phyloP scores from a whole-genome alignment of 768 basidiomycete genomes.

The Epithele typhae region DNA sequence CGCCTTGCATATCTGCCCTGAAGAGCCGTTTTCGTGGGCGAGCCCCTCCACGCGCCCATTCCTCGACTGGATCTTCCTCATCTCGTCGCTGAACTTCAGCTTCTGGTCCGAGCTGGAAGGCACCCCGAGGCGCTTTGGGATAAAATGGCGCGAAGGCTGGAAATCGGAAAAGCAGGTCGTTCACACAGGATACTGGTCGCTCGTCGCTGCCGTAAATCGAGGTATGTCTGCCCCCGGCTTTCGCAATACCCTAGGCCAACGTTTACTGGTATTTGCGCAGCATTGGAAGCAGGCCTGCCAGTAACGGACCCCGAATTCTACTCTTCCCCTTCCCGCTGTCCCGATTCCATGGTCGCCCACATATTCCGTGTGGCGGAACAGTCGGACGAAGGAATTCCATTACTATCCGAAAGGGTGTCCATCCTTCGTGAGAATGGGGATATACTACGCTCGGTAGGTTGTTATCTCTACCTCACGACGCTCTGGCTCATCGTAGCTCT shows the following conservation, averaged over 20 bases:
- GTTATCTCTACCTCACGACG: not conserved
- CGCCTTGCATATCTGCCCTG: conserved; percentile 68
- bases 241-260: not conserved
- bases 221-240: conserved; percentile 38
- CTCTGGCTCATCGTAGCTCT: not conserved
- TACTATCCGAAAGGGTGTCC: conserved; percentile 64
- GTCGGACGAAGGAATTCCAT: conserved; percentile 61
- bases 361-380: conserved; percentile 61
- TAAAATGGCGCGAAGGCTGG: conserved; percentile 77
- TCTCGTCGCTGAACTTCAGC: conserved; percentile 82
- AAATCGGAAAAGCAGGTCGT: conserved; percentile 41
- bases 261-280: conserved; percentile 40
- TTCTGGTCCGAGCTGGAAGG: conserved; percentile 82
- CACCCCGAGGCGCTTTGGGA: conserved; percentile 58
- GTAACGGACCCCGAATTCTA: conserved; percentile 81
- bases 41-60: conserved; percentile 51
- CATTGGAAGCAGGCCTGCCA: conserved; percentile 71
- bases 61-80: conserved; percentile 85
- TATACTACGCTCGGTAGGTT: conserved; percentile 63
- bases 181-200: conserved; percentile 84
- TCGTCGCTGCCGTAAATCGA: conserved; percentile 79
- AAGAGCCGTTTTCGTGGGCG: conserved; percentile 50
- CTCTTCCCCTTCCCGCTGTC: conserved; percentile 61
- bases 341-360: conserved; percentile 62
- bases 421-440: conserved; percentile 77